Base-by-base conservation (phyloP, 1,284 basidiomycete species). In the Ganoderma sinense region DNA sequence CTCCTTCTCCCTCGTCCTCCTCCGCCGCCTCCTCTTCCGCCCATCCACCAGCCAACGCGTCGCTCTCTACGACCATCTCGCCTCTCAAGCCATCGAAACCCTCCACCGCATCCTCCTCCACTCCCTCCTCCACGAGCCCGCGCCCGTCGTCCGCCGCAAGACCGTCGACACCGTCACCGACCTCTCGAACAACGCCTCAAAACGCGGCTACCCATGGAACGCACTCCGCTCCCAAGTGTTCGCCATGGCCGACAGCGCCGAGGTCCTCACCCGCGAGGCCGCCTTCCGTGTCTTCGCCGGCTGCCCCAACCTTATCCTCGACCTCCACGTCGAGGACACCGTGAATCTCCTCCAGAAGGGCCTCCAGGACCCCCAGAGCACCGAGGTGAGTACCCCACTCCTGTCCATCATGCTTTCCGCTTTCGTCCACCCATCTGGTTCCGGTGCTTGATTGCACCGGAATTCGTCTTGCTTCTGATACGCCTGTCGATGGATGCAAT, bases 1-100 rank as follows among this genome's bases (percentile, higher is more conserved):
- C 48, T 92, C 92, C 0, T 94, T 94, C 79, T 92, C 92, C 2
- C 84, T 94, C 41, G 91, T 94, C 16, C 87, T 94, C 31, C 87
- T 94, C 40, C 87, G 93, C 10, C 87, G 93, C 10, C 85, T 94
- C 5, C 87, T 94, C 61, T 94, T 94, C 79, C 87, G 92, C 82
- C 51, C 81, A 71, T 66, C 78, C 74, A 66, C 80, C 77, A 75
- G 70, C 64, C 78, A 82, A 79, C 75, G 78, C 75, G 5, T 80
- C 81, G 23, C 89, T 2, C 83, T 94, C 26, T 94, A 94, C 76
- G 92, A 94, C 78, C 91, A 90, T 64, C 87, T 94, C 60, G 89
- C 91, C 2, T 79, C 88, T 1, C 85, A 88, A 62, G 88, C 90
- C 0, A 83, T 94, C 64, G 82, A 85, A 4, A 89, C 89, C 2